These are phyloP conservation scores for Salix purpurea DNA, from an alignment of 345 rosid species.

Conservation along the genomic window DNA sequence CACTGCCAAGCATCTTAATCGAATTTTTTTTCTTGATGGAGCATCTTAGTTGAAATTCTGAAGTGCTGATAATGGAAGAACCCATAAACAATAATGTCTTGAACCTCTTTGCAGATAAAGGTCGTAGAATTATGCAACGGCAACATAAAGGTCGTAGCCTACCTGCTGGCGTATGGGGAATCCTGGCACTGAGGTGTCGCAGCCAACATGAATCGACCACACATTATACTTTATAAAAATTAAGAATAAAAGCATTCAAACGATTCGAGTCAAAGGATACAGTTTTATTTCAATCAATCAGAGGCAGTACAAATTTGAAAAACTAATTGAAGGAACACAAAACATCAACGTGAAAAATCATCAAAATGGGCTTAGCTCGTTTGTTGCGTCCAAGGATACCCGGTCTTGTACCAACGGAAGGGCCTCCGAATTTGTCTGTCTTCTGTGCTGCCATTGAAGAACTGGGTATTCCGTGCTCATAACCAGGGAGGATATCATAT, in stretches of 20 bases:
- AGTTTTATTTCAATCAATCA: background rate
- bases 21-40: no score
- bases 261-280: background rate
- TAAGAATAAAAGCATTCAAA: background rate
- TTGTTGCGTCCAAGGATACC: constrained; percentile 15
- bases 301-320: background rate
- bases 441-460: background rate
- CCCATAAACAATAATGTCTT: no score
- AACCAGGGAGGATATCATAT: constrained; percentile 9
- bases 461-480: background rate
- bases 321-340: background rate
- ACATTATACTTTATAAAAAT: background rate
- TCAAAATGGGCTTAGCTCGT: background rate
- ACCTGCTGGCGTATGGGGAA: background rate
- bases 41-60: no score
- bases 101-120: no score
- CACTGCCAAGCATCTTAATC: no score
- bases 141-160: background rate
- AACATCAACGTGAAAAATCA: background rate
- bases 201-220: background rate
- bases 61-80: no score
- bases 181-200: background rate
- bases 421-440: constrained; percentile 4
- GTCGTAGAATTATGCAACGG: no score
- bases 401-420: constrained; percentile 24